Conservation (phyloP, 31 red algal species). For the Endocladia muricata region DNA sequence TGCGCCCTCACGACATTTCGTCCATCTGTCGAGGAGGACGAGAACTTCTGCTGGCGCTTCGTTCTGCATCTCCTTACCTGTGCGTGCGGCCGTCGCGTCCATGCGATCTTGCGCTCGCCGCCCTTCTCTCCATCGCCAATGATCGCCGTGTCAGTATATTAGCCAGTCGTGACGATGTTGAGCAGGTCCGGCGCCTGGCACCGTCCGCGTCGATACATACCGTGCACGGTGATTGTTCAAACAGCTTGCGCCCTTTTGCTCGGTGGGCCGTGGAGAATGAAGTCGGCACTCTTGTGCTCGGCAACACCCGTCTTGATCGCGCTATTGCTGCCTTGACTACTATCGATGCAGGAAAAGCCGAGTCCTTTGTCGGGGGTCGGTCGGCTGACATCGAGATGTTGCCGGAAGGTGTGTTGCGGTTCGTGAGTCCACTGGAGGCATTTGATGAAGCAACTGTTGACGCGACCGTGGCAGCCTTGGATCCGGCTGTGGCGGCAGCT, state of each 20-base stretch:
- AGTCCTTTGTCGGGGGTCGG: conserved; percentile 3
- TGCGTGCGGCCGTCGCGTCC: conserved; percentile 8
- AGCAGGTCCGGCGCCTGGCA: too few relatives aligned
- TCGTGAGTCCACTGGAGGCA: not conserved
- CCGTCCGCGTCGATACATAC: too few relatives aligned
- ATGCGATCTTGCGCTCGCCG: conserved; percentile 5
- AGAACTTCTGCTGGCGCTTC: not conserved
- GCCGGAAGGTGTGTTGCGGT: not conserved
- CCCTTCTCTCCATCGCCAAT: not conserved
- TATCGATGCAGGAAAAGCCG: not conserved
- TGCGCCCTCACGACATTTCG: too few relatives aligned
- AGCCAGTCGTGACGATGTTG: not conserved
- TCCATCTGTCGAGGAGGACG: too few relatives aligned
- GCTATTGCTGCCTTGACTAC: not conserved
- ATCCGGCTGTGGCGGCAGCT: not conserved
- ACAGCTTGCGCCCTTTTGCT: conserved; percentile 20
- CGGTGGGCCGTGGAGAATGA: not conserved
- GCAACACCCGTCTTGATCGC: not conserved
- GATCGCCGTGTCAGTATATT: not conserved
- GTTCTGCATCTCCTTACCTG: not conserved
- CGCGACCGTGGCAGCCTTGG: not conserved
- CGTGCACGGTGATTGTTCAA: too few relatives aligned
- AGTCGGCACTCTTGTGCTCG: not conserved
- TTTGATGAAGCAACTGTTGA: not conserved
- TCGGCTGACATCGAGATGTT: conserved; percentile 15